These are phyloP conservation scores for Epichloe brachyelytri DNA, from an alignment of 2,329 filamentous ascomycete species.

Conservation along the genomic window DNA sequence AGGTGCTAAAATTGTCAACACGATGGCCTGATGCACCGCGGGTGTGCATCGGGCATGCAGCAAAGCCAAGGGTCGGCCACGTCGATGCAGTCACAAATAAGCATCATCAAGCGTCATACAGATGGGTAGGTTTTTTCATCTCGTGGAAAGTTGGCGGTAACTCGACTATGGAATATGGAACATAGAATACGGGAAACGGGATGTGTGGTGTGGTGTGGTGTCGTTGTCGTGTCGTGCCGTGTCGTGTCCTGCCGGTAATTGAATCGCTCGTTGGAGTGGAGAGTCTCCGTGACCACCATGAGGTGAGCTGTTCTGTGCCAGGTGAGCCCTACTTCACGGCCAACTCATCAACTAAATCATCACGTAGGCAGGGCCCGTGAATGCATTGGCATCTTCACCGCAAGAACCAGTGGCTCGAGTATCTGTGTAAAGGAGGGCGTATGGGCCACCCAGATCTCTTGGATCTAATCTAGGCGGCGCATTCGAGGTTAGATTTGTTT, in stretches of 20 bases:
- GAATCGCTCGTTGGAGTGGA: neutral
- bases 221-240: too few species aligned
- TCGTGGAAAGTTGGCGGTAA: neutral
- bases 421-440: neutral
- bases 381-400: constrained; percentile 1
- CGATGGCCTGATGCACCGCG: neutral
- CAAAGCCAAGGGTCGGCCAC: neutral
- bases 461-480: neutral
- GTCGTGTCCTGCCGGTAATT: neutral
- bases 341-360: neutral
- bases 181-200: neutral
- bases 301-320: neutral
- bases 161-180: neutral
- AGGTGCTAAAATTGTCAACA: neutral
- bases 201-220: too few species aligned
- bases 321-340: neutral
- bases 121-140: neutral
- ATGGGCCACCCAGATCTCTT: neutral
- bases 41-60: neutral
- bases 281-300: neutral
- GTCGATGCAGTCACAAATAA: neutral
- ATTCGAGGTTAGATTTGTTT: neutral
- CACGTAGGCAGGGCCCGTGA: constrained; percentile 1
- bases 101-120: neutral
- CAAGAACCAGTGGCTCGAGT: neutral